A percentile compares a stretch with the other conserved stretches of the same genome.
Conservation (phyloP, 163 green algal species). For the Chlamydomonas reinhardtii region DNA sequence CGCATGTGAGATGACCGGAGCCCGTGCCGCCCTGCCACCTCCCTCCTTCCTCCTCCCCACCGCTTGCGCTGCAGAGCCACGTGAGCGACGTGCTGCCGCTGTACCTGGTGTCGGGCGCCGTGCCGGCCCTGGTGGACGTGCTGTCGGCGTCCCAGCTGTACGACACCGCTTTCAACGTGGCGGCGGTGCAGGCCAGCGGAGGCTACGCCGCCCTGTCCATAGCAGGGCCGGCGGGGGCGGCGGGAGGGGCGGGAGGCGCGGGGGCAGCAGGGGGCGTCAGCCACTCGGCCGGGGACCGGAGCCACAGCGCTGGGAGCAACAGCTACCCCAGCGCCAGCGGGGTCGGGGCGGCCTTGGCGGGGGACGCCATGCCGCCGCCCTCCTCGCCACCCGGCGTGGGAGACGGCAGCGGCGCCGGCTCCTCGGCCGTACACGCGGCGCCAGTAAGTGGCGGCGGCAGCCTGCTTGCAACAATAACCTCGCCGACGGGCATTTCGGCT, state of each 20-base stretch:
- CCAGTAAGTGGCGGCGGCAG: not conserved
- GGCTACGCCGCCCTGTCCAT: slow-evolving; percentile 11
- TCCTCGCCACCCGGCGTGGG: too few species aligned
- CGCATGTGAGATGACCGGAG: too few species aligned
- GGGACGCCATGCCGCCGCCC: too few species aligned
- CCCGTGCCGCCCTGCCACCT: too few species aligned
- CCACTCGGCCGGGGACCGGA: not conserved
- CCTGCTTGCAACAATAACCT: not conserved
- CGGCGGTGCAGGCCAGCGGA: slow-evolving; percentile 41
- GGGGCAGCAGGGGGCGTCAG: too few species aligned
- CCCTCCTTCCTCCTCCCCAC: too few species aligned
- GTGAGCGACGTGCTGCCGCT: slow-evolving; percentile 50
- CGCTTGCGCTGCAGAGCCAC: not conserved
- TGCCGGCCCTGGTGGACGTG: slow-evolving; percentile 32
- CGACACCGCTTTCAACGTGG: slow-evolving; percentile 46
- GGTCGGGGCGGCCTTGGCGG: too few species aligned
- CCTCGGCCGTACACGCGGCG: not conserved
- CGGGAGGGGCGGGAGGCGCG: too few species aligned
- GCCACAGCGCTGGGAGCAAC: not conserved
- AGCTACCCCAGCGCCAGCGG: too few species aligned
- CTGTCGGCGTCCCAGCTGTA: slow-evolving; percentile 29
- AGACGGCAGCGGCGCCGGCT: too few species aligned
- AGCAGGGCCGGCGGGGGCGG: not conserved
- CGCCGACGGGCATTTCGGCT: not conserved
- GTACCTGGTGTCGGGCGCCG: slow-evolving; percentile 43